Base-by-base conservation (phyloP, 805 yeast species). In the Metschnikowia baotianmanensis region DNA sequence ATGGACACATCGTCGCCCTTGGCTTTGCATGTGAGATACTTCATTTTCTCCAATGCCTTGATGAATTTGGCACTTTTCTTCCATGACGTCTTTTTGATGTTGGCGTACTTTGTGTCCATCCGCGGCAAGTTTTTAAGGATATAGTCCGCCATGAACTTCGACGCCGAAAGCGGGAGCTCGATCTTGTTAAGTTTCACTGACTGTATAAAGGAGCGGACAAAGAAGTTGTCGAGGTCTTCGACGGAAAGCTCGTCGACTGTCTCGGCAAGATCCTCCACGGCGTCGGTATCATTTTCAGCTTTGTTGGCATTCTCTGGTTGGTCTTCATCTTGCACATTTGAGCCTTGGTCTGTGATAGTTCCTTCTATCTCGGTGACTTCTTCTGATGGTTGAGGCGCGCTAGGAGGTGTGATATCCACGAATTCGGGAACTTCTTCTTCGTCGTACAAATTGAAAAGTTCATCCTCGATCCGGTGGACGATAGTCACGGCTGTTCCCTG, bases 41-140 rank as follows among this genome's bases (percentile, higher is more conserved):
- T 78, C 31, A 73, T 71, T 58, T 88, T 91, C 50, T 86, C 96
- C 82, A 90, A 87, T 6, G 85, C 81, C 56, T 88, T 91, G 40
- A 91, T 64, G 55, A 83, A 88, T 59, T 89, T 90, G 11, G 89
- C 76, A 4, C 91, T 79, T 56, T 91, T 91, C 61, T 86, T 89
- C 95, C 95, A 91, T 3, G 89, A 77, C 0, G 96, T 81, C 55
- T 80, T 83, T 61, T 89, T 90, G 43, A 85, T 74, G 50, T 76
- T 81, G 28, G 82, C 75, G 36, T 63, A 62, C 20, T 64, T 59
- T 4, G 66, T 55, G 52, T 80, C 83, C 40, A 84, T 74, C 1
- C 76, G 71, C 0, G 96, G 95, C n/a, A 91, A 61, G 61, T 88
- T 86, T 36, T 76, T 77, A 45, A 81, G 70, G 11, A 90, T 66